Conservation (phyloP, 768 basidiomycete genomes). For the Phylloporus sp. region DNA sequence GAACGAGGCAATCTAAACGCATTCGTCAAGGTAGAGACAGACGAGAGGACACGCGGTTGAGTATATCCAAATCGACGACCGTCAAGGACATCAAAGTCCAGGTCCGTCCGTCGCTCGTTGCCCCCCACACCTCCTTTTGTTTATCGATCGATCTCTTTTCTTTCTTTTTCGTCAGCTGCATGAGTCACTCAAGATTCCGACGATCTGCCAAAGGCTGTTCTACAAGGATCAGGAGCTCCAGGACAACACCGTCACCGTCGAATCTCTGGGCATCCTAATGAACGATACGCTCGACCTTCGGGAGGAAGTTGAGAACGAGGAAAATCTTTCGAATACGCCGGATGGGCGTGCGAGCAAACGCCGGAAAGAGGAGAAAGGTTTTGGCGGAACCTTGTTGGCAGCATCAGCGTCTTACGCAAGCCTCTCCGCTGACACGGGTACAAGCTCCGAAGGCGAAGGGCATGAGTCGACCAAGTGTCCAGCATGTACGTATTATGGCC, state of each 20-base stretch:
- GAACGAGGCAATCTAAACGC: constrained; percentile 64
- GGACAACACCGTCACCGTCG: constrained; percentile 49
- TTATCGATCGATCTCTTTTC: not conserved
- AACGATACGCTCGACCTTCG: constrained; percentile 64
- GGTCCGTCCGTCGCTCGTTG: constrained; percentile 38
- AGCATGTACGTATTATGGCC: constrained; percentile 57
- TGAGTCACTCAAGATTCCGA: constrained; percentile 58
- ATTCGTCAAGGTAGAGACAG: constrained; percentile 53
- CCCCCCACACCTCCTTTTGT: not conserved
- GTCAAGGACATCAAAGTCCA: constrained; percentile 76
- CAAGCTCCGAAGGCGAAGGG: constrained; percentile 32
- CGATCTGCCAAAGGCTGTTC: constrained; percentile 71
- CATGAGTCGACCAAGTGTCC: constrained; percentile 40
- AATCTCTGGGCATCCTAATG: constrained; percentile 52
- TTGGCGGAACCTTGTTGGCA: constrained; percentile 68
- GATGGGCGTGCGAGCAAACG: constrained; percentile 38
- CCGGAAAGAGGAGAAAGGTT: constrained; percentile 57
- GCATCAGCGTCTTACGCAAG: constrained; percentile 31
- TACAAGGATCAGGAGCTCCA: constrained; percentile 57
- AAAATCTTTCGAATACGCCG: constrained; percentile 49
- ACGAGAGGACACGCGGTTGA: constrained; percentile 47
- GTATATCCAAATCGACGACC: constrained; percentile 58
- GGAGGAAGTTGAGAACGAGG: constrained; percentile 57
- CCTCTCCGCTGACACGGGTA: constrained; percentile 28
- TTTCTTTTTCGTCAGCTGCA: constrained; percentile 44